Evolutionary conservation across 2,329 filamentous ascomycete species (phyloP).

Genomic region (Fusarium nygamai): DNA sequence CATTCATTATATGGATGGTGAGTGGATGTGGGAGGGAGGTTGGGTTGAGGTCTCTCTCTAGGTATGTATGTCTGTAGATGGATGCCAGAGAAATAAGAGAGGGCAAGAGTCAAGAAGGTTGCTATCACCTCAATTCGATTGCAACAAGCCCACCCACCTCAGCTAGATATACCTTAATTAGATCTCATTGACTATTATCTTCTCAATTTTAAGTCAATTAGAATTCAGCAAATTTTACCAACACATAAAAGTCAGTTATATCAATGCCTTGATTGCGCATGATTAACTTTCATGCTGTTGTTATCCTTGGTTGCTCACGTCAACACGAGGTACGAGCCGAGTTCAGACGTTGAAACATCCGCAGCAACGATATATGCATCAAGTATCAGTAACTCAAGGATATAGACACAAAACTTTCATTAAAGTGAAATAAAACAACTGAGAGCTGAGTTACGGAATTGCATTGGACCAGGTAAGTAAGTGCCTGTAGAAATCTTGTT

Average conservation of each 20-base stretch:
- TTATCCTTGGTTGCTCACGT: background rate
- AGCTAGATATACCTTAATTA: background rate
- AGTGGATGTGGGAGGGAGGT: background rate
- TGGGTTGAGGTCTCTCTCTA: background rate
- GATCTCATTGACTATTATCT: background rate
- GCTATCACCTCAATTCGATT: background rate
- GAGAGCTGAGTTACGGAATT: background rate
- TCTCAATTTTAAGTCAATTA: background rate
- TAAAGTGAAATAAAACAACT: background rate
- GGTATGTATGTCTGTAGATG: background rate
- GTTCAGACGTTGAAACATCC: background rate
- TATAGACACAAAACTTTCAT: background rate
- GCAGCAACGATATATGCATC: background rate
- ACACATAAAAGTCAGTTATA: background rate
- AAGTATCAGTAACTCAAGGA: background rate
- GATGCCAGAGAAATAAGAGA: background rate
- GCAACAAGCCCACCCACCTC: background rate
- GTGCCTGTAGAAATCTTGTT: background rate
- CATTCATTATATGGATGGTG: slow-evolving; percentile 10
- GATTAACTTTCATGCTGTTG: background rate
- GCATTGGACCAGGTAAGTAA: background rate
- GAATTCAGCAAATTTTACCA: background rate
- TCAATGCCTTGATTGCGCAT: background rate
- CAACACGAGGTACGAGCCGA: background rate
- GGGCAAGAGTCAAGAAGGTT: slow-evolving; percentile 1